Base-by-base conservation (phyloP, 1,284 basidiomycete species). In the Schizopora paradoxa region DNA sequence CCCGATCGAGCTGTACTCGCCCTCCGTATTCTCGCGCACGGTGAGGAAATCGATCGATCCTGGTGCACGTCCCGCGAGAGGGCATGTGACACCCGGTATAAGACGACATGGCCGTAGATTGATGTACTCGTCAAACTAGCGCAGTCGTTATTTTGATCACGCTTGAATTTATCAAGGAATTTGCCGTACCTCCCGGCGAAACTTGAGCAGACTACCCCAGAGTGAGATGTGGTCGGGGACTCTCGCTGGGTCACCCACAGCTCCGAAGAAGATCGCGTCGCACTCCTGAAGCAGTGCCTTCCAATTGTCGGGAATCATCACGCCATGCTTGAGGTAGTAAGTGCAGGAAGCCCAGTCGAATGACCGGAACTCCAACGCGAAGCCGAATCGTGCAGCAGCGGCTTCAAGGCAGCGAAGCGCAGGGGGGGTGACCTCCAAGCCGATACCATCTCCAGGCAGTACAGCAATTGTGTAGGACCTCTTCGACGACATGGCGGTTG, bases 211-310 rank as follows among this genome's bases (percentile, higher is more conserved):
- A 39, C 68, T 69, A 31, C 70, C 70, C 75, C 74, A 78, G 19
- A 78, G 62, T n/a, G 70, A 73, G 52, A 77, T 68, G 51, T 77
- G 74, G 60, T 77, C 74, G n/a, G 73, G 73, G 4, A 75, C 72
- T 6, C 59, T 66, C 6, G 65, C 55, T 8, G 63, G 67, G 51
- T 63, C 64, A 7, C 68, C 67, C 1, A 67, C 68, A n/a, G 64
- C 66, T 18, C 63, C 66, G 49, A 69, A 69, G 54, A 58, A 66
- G 52, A 68, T 66, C 6, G 65, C 64, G 45, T 66, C 65, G 45
- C 62, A 64, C 14, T 52, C 47, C 18, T 54, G 51, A 29, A 69
- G 58, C 3, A 51, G 47, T 16, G 60, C 52, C 23, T 67, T 58
- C 61, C 66, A 66, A 47, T 63, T 58, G 23, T 61, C 57, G 0